phyloP scores from a whole-genome alignment of 352 stramenopile genomes.

The Globisporangium ultimum region DNA sequence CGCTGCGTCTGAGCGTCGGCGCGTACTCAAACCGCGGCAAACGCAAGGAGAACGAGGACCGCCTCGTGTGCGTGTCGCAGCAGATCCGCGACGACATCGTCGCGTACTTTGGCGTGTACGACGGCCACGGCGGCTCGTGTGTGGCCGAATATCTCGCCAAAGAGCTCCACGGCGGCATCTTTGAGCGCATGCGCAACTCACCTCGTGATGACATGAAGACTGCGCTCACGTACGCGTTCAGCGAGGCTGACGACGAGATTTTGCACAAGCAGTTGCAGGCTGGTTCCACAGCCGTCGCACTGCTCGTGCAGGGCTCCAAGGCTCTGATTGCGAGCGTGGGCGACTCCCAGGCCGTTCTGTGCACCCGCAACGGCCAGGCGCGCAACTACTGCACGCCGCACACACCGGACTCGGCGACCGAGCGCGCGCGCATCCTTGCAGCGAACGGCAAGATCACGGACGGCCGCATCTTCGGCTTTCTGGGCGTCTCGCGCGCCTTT shows the following conservation, averaged over 20 bases:
- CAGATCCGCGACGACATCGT: constrained; percentile 53
- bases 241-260: constrained; percentile 66
- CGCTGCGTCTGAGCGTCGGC: constrained; percentile 61
- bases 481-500: constrained; percentile 80
- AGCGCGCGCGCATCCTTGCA: constrained; percentile 77
- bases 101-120: constrained; percentile 83
- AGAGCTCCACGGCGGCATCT: constrained; percentile 60
- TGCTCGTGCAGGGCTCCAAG: constrained; percentile 50
- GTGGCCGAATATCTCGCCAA: constrained; percentile 65
- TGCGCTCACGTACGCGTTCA: constrained; percentile 44
- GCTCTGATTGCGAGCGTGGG: constrained; percentile 68
- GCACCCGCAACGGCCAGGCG: constrained; percentile 41
- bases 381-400: constrained; percentile 63
- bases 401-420: constrained; percentile 57
- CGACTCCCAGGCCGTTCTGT: constrained; percentile 80
- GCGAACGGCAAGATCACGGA: constrained; percentile 83
- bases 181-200: constrained; percentile 40
- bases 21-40: constrained; percentile 71
- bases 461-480: constrained; percentile 80
- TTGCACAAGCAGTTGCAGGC: constrained; percentile 68
- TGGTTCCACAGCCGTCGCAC: constrained; percentile 64
- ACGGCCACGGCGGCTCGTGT: constrained; percentile 71
- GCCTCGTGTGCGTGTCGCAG: constrained; percentile 45
- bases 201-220: constrained; percentile 25
- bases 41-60: constrained; percentile 77